These are phyloP conservation scores for Oidiodendron maius DNA, from an alignment of 495 filamentous ascomycete genomes.

Conservation along the genomic window DNA sequence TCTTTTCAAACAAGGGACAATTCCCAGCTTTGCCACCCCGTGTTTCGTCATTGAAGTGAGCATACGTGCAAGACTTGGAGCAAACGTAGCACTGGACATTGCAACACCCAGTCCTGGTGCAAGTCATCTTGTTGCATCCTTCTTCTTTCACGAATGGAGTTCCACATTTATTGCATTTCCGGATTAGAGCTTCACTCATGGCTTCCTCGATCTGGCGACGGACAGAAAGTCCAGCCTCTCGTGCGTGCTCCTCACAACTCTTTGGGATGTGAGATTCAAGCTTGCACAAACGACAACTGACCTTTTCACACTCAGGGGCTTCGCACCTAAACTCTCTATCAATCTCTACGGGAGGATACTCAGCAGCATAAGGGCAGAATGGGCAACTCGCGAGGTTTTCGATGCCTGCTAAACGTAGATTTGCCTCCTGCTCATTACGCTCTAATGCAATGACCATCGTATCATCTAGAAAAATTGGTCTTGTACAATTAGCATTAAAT, in stretches of 20 bases:
- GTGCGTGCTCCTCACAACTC: conserved; percentile 62
- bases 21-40: conserved; percentile 40
- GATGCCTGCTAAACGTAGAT: conserved; percentile 57
- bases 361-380: conserved; percentile 76
- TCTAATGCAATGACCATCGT: conserved; percentile 53
- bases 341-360: conserved; percentile 58
- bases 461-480: conserved; percentile 47
- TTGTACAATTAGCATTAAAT: conserved; percentile 2
- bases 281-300: conserved; percentile 72
- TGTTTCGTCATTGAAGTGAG: conserved; percentile 42
- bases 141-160: conserved; percentile 65
- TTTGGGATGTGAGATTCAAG: conserved; percentile 67
- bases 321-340: conserved; percentile 72
- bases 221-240: conserved; percentile 50
- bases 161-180: conserved; percentile 63
- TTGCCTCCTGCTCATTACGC: conserved; percentile 61
- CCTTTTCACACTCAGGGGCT: conserved; percentile 55
- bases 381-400: conserved; percentile 67
- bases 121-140: conserved; percentile 84
- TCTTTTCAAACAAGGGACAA: conserved; percentile 64
- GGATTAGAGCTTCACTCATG: conserved; percentile 71
- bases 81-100: conserved; percentile 72
- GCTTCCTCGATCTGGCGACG: conserved; percentile 74
- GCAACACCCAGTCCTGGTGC: conserved; percentile 44
- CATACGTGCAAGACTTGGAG: conserved; percentile 48